Percentiles rank a stretch among this genome's conserved stretches.
phyloP scores from a whole-genome alignment of 768 basidiomycete genomes.

The Cystofilobasidium macerans region DNA sequence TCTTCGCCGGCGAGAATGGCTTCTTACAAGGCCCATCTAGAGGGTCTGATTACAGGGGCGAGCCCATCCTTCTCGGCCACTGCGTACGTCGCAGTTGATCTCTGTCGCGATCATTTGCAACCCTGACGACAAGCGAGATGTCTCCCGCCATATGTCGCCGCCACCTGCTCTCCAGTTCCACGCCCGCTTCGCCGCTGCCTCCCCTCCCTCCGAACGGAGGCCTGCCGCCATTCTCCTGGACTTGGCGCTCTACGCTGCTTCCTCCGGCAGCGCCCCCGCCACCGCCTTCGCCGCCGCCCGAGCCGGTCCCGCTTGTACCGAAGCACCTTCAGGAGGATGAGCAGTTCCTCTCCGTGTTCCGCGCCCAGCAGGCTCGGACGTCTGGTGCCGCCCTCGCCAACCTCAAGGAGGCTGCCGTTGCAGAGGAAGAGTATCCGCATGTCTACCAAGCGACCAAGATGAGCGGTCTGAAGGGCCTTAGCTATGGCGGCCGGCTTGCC shows the following conservation, averaged over 20 bases:
- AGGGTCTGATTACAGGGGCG: not conserved
- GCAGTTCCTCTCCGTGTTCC: not conserved
- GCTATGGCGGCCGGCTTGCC: constrained; percentile 62
- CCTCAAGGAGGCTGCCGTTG: constrained; percentile 21
- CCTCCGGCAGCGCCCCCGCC: not conserved
- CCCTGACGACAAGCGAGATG: no score
- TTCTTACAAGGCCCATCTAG: no score
- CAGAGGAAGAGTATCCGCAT: constrained; percentile 55
- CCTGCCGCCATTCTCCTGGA: not conserved
- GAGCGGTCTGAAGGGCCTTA: constrained; percentile 49
- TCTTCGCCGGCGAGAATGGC: no score
- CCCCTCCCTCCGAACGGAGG: not conserved
- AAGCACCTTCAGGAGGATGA: constrained; percentile 6
- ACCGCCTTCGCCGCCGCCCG: not conserved
- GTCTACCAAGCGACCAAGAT: constrained; percentile 63
- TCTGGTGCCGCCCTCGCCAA: constrained; percentile 29
- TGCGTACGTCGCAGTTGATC: not conserved
- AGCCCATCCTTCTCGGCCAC: not conserved
- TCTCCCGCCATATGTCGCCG: no score
- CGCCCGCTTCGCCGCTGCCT: not conserved
- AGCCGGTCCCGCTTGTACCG: not conserved
- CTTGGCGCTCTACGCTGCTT: not conserved
- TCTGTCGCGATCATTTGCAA: no score
- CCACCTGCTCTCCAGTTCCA: not conserved
- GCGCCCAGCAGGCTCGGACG: not conserved